These are phyloP conservation scores for Solanum neorickii DNA, from an alignment of 257 asterid species.

Conservation along the genomic window DNA sequence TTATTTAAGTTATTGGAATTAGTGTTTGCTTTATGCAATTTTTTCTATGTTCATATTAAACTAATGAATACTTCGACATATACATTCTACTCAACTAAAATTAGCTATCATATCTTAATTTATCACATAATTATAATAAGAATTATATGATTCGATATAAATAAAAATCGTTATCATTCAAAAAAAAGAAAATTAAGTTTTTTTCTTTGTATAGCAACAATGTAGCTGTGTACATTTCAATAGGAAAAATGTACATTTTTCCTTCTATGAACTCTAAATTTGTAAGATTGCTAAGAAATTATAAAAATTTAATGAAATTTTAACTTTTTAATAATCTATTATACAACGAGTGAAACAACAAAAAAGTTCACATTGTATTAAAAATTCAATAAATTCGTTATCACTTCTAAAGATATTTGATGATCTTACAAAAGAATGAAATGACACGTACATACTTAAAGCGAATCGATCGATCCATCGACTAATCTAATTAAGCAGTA, in stretches of 20 bases:
- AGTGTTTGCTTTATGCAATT: neutral
- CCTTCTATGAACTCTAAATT: neutral
- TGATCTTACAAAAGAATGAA: no score
- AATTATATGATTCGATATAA: neutral
- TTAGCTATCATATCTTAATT: neutral
- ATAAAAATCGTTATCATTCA: fast-evolving
- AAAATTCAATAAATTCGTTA: no score
- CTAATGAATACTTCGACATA: neutral
- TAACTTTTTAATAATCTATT: no score
- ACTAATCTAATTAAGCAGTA: no score
- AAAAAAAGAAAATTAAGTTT: neutral
- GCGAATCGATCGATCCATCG: no score
- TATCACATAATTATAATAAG: neutral
- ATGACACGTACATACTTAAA: no score
- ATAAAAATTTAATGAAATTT: no score
- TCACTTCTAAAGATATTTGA: no score
- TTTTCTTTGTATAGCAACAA: neutral
- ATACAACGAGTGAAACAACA: no score
- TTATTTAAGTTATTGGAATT: neutral
- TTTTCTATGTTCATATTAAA: neutral
- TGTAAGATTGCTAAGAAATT: neutral
- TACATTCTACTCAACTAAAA: neutral
- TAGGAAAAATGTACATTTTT: neutral
- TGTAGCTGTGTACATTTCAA: neutral
- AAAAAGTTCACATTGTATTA: fast-evolving